Evolutionary conservation across 176 grass and related monocot species (phyloP), one percentile per base, ranked within the genome.

Genomic region (Aegilops longissima): DNA sequence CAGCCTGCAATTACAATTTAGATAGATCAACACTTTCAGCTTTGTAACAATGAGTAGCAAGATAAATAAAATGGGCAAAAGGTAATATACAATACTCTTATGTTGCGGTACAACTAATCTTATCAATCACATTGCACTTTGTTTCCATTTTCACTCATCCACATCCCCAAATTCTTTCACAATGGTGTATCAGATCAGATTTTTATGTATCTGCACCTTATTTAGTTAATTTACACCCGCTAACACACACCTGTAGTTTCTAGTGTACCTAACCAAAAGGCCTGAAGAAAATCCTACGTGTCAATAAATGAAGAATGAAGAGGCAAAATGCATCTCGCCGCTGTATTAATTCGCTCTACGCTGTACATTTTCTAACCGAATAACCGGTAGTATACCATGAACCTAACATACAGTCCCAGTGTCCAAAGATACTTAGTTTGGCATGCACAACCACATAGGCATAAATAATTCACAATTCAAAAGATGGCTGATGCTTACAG

Each of bases 1-100:
- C 96, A 73, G 96, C 96, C 96, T 96, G 70, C 25, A 42, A 77
- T 86, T 77, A 86, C 45, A 86, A 62, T 77, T 61, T 18, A 61
- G 44, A 45, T 45, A 45, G 67, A 83, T 3, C 8, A 74, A n/a
- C 1, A 21, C 31, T 86, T 77, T 69, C 47, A 69, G 13, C 1
- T 61, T 33, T 76, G 13, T 47, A 25, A 14, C 12, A 72, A 73
- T 4, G 24, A 0, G 18, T 49, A 68, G 20, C 44, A 33, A 66
- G 40, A 58, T 12, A 45, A 81, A 81, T 8, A 51, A 51, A 51
- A 51, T 51, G 12, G 47, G 47, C 47, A 51, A 51, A 51, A 51
- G 13, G 47, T 51, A 51, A 51, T 51, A 51, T 51, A 5, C 47
- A 5, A 16, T 51, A 16, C 14, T 51, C 47, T 51, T 51, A 16